Conservation (phyloP, 305 asterid species). For the Caryopteris hybrid region DNA sequence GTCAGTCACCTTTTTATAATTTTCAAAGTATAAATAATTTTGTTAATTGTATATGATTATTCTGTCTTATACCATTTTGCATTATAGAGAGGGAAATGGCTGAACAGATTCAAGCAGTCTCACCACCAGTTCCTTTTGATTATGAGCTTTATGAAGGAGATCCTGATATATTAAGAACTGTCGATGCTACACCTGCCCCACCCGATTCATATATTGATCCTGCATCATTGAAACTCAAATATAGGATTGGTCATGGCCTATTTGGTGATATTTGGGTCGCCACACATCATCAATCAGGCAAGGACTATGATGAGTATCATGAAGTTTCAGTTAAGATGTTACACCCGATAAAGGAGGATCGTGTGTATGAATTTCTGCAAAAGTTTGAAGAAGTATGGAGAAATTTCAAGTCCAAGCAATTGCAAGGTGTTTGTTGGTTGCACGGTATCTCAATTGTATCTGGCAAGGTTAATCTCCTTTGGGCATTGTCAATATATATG, state of each 20-base stretch:
- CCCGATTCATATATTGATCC: slow-evolving; percentile 36
- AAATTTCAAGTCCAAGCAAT: slow-evolving; percentile 26
- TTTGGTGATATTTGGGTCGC: slow-evolving; percentile 74
- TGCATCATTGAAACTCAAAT: slow-evolving; percentile 42
- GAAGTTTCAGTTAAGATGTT: slow-evolving; percentile 68
- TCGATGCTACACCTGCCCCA: slow-evolving; percentile 21
- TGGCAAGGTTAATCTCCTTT: slow-evolving; percentile 23
- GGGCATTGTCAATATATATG: background rate
- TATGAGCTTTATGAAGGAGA: slow-evolving; percentile 31
- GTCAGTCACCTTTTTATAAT: background rate
- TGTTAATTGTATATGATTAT: background rate
- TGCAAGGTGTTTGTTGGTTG: slow-evolving; percentile 56
- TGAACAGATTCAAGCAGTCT: slow-evolving; percentile 15
- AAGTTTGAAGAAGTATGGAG: slow-evolving; percentile 38
- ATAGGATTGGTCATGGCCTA: slow-evolving; percentile 61
- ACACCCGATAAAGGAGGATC: slow-evolving; percentile 41
- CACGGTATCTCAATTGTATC: slow-evolving; percentile 50
- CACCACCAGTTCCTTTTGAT: slow-evolving; percentile 22
- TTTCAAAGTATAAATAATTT: background rate
- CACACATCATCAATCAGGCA: slow-evolving; percentile 49
- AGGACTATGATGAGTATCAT: slow-evolving; percentile 53
- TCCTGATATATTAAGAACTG: slow-evolving; percentile 24
- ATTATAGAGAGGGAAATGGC: slow-evolving; percentile 19
- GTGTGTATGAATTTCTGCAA: slow-evolving; percentile 23
- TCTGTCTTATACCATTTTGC: background rate